phyloP scores from a whole-genome alignment of 768 basidiomycete genomes.

The Cystobasidium tubakii region DNA sequence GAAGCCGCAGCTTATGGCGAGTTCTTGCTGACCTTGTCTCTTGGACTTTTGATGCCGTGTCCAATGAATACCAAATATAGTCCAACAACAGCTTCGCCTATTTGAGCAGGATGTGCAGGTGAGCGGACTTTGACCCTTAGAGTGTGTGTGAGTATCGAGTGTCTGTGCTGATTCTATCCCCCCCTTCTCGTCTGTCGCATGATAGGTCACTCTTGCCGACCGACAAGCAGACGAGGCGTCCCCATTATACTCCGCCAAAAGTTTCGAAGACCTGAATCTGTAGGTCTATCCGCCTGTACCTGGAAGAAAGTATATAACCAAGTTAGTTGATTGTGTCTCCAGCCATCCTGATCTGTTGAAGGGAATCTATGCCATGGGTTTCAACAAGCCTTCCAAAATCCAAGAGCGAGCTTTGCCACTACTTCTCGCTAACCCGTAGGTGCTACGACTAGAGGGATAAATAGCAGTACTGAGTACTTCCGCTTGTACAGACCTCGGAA shows the following conservation, averaged over 20 bases:
- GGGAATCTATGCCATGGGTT: conserved; percentile 89
- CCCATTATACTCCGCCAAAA: conserved; percentile 86
- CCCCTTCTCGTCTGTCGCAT: background rate
- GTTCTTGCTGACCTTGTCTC: no score
- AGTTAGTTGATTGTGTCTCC: conserved; percentile 24
- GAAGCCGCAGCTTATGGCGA: no score
- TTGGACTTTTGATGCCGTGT: no score
- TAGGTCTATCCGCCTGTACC: conserved; percentile 52
- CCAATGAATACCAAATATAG: background rate
- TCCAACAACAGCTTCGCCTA: conserved; percentile 26
- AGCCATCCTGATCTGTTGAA: conserved; percentile 83
- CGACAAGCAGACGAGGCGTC: conserved; percentile 93
- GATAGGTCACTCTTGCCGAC: conserved; percentile 87
- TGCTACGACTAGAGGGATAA: conserved; percentile 28
- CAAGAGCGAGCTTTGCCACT: conserved; percentile 94
- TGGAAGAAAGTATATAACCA: no score
- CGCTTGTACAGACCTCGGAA: conserved; percentile 95
- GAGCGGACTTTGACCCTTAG: background rate
- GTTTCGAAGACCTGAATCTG: conserved; percentile 93
- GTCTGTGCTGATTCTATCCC: no score
- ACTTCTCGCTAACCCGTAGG: conserved; percentile 80
- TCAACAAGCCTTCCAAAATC: conserved; percentile 96
- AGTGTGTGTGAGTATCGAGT: no score
- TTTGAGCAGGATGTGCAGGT: conserved; percentile 33
- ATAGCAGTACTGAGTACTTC: background rate